Evolutionary conservation across 2,329 filamentous ascomycete species (phyloP), one percentile per base, ranked within the genome.

Genomic region (Fusarium cicatricum): DNA sequence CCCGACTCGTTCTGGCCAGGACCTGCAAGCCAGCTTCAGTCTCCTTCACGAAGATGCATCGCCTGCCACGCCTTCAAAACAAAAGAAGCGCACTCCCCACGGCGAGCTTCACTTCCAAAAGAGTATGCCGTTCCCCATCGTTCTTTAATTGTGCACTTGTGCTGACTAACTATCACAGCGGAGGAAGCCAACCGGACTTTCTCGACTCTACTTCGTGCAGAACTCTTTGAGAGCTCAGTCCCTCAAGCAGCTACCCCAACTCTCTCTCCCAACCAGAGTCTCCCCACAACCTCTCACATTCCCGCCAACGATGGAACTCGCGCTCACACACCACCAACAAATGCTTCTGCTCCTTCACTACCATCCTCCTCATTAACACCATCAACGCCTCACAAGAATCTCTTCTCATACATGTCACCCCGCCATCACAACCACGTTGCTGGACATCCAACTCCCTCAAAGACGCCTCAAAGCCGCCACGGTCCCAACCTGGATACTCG

Each of bases 181-280:
- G 93, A 97, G 77, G 92, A 98, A 82, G 95, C 95, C 41, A 97
- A 99, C 69, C 86, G 90, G 55, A 97, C 91, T 16, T 99, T 94
- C 74, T 96, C 92, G 23, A 90, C 88, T 16, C 80, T 99, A 7
- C 80, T 99, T 51, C 89, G 95, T 52, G 89, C 91, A 46, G 95
- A 99, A 75, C 85, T 99, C 55, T 99, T 99, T 73, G 94, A 97
- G 69, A 86, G 85, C 65, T 91, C 92, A 23, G 88, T 98, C 58
- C 93, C 95, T 9, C 94, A 97, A 73, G 82, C 87, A 29, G 85
- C 90, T 32, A 82, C 89, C 32, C 82, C 88, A 40, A 82, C 82
- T 21, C 72, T 86, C 58, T 88, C 85, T 53, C 82, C 86, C 52
- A 86, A 90, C 58, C 82, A 80, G 55, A 76, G 77, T 66, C 71